Evolutionary conservation across 2,329 filamentous ascomycete genomes (phyloP), one percentile per base, ranked within the genome.

Genomic region (Rutstroemia sydowiana): DNA sequence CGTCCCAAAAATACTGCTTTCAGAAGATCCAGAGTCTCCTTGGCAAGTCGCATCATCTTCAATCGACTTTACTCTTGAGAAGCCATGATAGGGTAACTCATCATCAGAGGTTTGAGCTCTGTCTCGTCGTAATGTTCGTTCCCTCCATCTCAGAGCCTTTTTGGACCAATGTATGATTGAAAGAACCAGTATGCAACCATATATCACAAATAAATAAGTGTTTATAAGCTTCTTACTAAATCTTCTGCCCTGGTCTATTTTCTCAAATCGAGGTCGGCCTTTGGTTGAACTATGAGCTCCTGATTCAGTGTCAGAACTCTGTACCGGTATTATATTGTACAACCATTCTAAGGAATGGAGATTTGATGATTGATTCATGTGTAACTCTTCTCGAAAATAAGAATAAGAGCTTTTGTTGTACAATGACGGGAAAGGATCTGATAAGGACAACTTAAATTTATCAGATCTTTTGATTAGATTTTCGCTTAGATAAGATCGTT

Each of bases 1-100:
- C 6, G 55, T 48, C 18, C 57, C 59, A 7, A 54, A 46, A 14
- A 55, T 64, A 43, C 61, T 64, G 43, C 58, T 61, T 13, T 56
- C 50, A 2, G 62, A 63, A 10, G 59, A 65, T 14, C 55, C 55
- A 5, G 54, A 39, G 13, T 39, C 54, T 18, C 45, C 11, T 43
- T 58, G 48, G n/a, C 46, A 16, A n/a, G 9, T 42, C 47, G 50
- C 36, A 56, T 54, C 20, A 43, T 45, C 46, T 56, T 48, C 16
- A 46, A 53, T 45, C 53, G 51, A 28, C 44, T 51, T 51, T 8
- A 26, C 23, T 26, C 23, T 26, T 9, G 26, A 46, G 16, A 21
- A 9, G 31, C 20, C 48, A 23, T 40, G 54, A 51, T 58, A 54
- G 18, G 55, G 53, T 11, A 28, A 43, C 6, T 20, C 36, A 16